Conservation (phyloP, 2,329 filamentous ascomycete genomes). For the Penicillium palitans region DNA sequence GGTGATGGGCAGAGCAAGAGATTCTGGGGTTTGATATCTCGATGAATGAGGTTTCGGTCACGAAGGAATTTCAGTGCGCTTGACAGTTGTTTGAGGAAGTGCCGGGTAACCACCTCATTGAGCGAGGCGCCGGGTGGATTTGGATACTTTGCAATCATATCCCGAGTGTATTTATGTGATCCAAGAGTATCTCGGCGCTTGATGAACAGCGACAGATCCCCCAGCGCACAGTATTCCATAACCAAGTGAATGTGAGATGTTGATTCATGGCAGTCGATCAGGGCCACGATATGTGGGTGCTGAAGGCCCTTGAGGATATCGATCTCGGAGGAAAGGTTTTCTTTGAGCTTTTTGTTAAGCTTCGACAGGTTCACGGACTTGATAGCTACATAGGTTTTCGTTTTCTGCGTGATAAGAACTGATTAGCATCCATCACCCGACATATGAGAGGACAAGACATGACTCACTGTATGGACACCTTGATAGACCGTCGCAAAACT, state of each 20-base stretch:
- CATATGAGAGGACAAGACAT: neutral
- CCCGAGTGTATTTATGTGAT: slow-evolving; percentile 76
- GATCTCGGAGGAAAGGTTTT: slow-evolving; percentile 94
- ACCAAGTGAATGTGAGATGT: slow-evolving; percentile 88
- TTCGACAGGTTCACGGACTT: slow-evolving; percentile 92
- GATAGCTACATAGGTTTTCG: slow-evolving; percentile 83
- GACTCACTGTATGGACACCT: slow-evolving; percentile 76
- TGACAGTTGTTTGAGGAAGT: slow-evolving; percentile 92
- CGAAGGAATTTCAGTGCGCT: slow-evolving; percentile 90
- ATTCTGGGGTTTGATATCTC: slow-evolving; percentile 97
- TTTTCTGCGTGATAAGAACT: slow-evolving; percentile 57
- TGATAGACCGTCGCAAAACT: slow-evolving; percentile 96
- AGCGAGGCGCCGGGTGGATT: slow-evolving; percentile 79
- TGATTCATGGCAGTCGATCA: slow-evolving; percentile 91
- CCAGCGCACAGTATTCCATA: slow-evolving; percentile 98
- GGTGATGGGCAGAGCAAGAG: slow-evolving; percentile 82
- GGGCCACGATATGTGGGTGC: slow-evolving; percentile 93
- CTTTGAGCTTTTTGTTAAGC: slow-evolving; percentile 92
- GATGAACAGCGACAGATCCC: slow-evolving; percentile 92
- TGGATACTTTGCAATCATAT: slow-evolving; percentile 93
- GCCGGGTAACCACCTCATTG: slow-evolving; percentile 92
- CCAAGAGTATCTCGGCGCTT: slow-evolving; percentile 83
- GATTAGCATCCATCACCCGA: slow-evolving; percentile 14
- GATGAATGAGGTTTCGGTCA: slow-evolving; percentile 83
- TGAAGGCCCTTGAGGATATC: slow-evolving; percentile 90